These are phyloP conservation scores for Thraustochytrium striatum DNA, from an alignment of 352 stramenopile species.

Conservation along the genomic window DNA sequence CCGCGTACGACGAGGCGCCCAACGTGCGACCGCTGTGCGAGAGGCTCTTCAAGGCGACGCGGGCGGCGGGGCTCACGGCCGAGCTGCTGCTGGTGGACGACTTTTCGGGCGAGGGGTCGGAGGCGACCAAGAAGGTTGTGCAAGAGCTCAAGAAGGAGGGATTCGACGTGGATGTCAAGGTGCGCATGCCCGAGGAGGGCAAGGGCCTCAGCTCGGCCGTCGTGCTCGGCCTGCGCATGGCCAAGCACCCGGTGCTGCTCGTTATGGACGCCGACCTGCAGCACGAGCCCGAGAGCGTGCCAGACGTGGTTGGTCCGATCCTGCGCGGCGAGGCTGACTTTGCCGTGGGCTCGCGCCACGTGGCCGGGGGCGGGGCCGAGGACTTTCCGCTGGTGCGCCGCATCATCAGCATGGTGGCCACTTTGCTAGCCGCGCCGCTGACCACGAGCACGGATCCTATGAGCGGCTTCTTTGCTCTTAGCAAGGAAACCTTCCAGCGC, in stretches of 20 bases:
- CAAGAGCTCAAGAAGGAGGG: slow-evolving; percentile 43
- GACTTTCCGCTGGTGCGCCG: slow-evolving; percentile 54
- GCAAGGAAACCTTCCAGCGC: slow-evolving; percentile 48
- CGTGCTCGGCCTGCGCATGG: background rate
- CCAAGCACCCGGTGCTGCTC: slow-evolving; percentile 27
- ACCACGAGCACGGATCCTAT: slow-evolving; percentile 56
- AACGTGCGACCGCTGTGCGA: slow-evolving; percentile 53
- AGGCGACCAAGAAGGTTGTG: slow-evolving; percentile 33
- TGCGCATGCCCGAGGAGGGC: slow-evolving; percentile 40
- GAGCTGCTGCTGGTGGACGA: slow-evolving; percentile 54
- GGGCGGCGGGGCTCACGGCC: slow-evolving; percentile 16
- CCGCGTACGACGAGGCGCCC: slow-evolving; percentile 50
- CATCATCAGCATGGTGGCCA: slow-evolving; percentile 55
- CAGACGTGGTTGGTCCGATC: slow-evolving; percentile 52
- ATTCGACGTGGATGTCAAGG: slow-evolving; percentile 26
- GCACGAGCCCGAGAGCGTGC: slow-evolving; percentile 57
- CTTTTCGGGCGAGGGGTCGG: slow-evolving; percentile 45
- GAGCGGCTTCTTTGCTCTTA: slow-evolving; percentile 57
- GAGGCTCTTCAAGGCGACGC: slow-evolving; percentile 51
- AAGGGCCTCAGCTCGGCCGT: slow-evolving; percentile 47
- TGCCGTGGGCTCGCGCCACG: slow-evolving; percentile 54
- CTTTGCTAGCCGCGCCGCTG: slow-evolving; percentile 54
- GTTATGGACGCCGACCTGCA: slow-evolving; percentile 59
- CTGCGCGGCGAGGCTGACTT: slow-evolving; percentile 55
- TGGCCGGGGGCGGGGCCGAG: slow-evolving; percentile 53